Conservation (phyloP, 192 early-diverging fungal genomes). For the Backusella mclennaniae region DNA sequence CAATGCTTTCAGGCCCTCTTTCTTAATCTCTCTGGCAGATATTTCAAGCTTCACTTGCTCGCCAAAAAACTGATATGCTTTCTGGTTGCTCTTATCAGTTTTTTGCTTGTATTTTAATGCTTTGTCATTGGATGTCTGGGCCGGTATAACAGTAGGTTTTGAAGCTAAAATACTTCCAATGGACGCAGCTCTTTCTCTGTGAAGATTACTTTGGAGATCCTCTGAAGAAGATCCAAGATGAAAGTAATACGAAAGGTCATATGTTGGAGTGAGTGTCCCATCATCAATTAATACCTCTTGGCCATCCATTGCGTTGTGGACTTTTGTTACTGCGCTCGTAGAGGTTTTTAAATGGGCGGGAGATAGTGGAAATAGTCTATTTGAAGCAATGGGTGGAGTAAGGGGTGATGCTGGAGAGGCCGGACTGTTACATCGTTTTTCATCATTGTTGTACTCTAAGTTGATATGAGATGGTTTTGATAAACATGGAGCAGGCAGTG, state of each 20-base stretch:
- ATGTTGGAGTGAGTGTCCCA: not conserved
- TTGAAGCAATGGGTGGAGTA: not conserved
- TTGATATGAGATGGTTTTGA: not conserved
- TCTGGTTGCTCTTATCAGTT: not conserved
- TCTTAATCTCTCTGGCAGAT: slow-evolving; percentile 4
- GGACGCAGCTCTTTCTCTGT: not conserved
- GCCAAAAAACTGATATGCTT: slow-evolving; percentile 5
- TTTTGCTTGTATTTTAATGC: not conserved
- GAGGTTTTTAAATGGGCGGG: not conserved
- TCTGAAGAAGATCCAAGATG: slow-evolving; percentile 8
- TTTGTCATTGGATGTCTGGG: not conserved
- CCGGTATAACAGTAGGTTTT: not conserved
- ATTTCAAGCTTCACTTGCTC: slow-evolving; percentile 10
- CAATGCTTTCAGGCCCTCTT: slow-evolving; percentile 4
- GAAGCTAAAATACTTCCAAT: not conserved
- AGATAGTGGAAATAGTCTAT: not conserved
- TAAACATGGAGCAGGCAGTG: not conserved
- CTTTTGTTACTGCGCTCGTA: not conserved
- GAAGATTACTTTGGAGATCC: not conserved
- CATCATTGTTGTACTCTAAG: not conserved
- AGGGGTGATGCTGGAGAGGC: not conserved
- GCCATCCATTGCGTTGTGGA: not conserved
- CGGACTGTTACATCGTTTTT: not conserved
- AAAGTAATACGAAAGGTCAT: slow-evolving; percentile 12
- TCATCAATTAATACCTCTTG: not conserved